Percentiles rank a stretch among this genome's conserved stretches.
Conservation (phyloP, 306 rosid genomes). For the Aeschynomene evenia region DNA sequence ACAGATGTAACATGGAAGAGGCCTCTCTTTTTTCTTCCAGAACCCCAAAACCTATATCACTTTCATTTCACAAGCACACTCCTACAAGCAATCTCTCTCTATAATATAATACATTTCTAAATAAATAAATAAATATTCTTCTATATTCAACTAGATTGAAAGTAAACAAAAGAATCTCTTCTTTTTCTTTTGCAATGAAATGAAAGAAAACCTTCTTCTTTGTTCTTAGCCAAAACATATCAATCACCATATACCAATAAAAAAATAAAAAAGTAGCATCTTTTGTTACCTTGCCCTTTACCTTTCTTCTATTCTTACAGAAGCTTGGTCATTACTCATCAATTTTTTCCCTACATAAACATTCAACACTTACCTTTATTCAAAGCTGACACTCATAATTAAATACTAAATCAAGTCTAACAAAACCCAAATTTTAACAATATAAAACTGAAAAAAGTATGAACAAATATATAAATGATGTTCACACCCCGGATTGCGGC, state of each 20-base stretch:
- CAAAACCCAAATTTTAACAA: not conserved
- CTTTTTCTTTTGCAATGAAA: not conserved
- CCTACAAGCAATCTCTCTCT: constrained; percentile 35
- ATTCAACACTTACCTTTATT: constrained; percentile 17
- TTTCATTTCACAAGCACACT: constrained; percentile 30
- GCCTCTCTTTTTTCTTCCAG: not conserved
- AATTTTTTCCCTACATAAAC: not conserved
- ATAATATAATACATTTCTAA: not conserved
- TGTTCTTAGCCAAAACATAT: not conserved
- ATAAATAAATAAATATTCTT: too few relatives aligned
- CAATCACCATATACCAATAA: not conserved
- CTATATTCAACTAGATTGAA: not conserved
- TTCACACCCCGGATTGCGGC: too few relatives aligned
- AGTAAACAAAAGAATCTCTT: constrained; percentile 18
- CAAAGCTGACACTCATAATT: constrained; percentile 26
- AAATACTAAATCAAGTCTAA: not conserved
- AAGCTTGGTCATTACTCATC: constrained; percentile 1
- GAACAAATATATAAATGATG: too few relatives aligned
- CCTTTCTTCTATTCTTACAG: not conserved
- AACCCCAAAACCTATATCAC: constrained; percentile 12
- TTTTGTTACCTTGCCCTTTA: constrained; percentile 1
- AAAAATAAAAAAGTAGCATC: constrained; percentile 6
- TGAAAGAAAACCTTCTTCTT: not conserved
- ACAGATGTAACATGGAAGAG: constrained; percentile 3
- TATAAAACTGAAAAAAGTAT: constrained; percentile 27